Base-by-base conservation (phyloP, 345 rosid genomes). In the Psidium guajava region DNA sequence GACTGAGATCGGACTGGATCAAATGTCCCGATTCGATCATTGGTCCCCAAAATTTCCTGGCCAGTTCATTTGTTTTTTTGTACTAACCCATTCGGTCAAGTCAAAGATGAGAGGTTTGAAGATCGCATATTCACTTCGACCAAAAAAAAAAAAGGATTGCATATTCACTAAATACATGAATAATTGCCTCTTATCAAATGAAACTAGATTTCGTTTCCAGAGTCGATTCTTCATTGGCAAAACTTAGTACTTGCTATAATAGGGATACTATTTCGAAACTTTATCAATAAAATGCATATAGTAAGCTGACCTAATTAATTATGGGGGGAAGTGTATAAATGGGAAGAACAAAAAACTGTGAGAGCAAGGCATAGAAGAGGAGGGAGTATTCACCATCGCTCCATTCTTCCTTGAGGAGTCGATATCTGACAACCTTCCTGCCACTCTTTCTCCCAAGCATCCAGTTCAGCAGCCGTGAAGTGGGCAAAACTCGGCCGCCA, bases 331-430 rank as follows among this genome's bases (percentile, higher is more conserved):
- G 74, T 64, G 28, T 0, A 64, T 15, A 28, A 8, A 28, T 16
- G 75, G 22, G 11, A 16, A 28, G 20, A 64, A 64, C 42, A 28
- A 64, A 4, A 28, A 28, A 24, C 54, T 44, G 74, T 64, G 50
- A 52, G 54, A 51, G 24, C 54, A 28, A 56, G 50, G 25, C 8
- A 74, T 81, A 36, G 36, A 3, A 36, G 36, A 36, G 36, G 36
- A 82, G 13, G 5, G 69, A 85, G 86, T 89, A 89, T 83, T 92
- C 90, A 81, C 90, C 91, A 83, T 87, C 94, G 64, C 84, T 93
- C 98, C 99, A 96, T 57, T 89, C 92, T 85, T 93, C 95, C 84
- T 89, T 91, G 32, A 97, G 93, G 54, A 97, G 96, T 81, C 89
- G 92, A 89, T 91, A 93, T 59, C 98, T 90, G 47, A 88, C 91